phyloP scores from a whole-genome alignment of 768 basidiomycete species.

The Sarcomyxa edulis region DNA sequence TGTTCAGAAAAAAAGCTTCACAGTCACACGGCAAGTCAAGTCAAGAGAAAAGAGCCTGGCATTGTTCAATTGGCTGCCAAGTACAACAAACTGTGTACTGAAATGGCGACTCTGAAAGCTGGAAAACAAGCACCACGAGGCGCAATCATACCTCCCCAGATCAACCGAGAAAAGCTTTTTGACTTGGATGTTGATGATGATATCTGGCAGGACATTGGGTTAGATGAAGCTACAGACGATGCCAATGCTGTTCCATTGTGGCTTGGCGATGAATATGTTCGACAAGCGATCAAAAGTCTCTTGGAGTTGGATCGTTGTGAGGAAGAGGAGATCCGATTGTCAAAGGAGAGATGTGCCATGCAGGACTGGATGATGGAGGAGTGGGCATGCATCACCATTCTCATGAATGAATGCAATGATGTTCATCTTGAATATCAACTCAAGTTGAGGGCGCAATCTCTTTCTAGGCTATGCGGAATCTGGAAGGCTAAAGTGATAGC shows the following conservation, averaged over 20 bases:
- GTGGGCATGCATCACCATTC: constrained; percentile 11
- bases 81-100: constrained; percentile 23
- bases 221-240: constrained; percentile 20
- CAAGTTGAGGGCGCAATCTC: too few relatives aligned
- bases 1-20: constrained; percentile 19
- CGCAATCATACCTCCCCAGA: constrained; percentile 15
- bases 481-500: too few relatives aligned
- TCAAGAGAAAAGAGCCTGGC: constrained; percentile 20
- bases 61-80: constrained; percentile 16
- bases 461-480: too few relatives aligned
- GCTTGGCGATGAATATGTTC: constrained; percentile 20
- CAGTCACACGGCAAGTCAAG: constrained; percentile 17
- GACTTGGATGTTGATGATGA: constrained; percentile 29
- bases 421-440: too few relatives aligned
- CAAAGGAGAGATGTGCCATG: constrained; percentile 12
- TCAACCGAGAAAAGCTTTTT: constrained; percentile 18
- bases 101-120: constrained; percentile 16
- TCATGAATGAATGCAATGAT: too few relatives aligned
- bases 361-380: constrained; percentile 21
- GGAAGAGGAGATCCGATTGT: constrained; percentile 20
- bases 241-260: constrained; percentile 14
- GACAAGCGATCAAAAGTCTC: constrained; percentile 21
- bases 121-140: constrained; percentile 15
- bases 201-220: constrained; percentile 26
- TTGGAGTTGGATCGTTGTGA: constrained; percentile 18